A percentile compares a stretch with the other conserved stretches of the same genome.
These are phyloP conservation scores for Centella asiatica DNA, from an alignment of 129 eudicot species.

Conservation along the genomic window DNA sequence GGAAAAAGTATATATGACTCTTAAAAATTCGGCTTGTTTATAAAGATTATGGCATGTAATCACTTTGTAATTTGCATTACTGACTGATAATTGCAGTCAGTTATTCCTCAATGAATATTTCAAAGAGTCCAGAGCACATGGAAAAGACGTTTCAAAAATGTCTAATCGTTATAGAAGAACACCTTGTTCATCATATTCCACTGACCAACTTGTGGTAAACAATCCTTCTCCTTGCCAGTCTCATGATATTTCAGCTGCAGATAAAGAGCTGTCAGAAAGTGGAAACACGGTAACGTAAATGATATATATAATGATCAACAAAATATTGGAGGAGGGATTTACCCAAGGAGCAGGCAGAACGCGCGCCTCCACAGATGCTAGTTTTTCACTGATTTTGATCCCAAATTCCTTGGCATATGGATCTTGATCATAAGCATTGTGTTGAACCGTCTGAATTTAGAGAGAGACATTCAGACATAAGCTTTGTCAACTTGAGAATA, in stretches of 20 bases:
- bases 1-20: no score
- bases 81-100: background rate
- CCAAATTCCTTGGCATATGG: slow-evolving; percentile 89
- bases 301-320: background rate
- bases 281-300: no score
- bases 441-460: slow-evolving; percentile 57
- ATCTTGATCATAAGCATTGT: slow-evolving; percentile 61
- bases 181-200: slow-evolving; percentile 98
- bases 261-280: slow-evolving; percentile 11
- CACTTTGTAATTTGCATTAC: no score
- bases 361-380: slow-evolving; percentile 83
- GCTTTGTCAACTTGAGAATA: background rate
- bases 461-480: background rate
- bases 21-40: no score
- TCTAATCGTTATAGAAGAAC: background rate
- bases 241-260: slow-evolving; percentile 83
- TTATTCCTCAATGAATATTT: background rate
- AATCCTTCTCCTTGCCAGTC: slow-evolving; percentile 86
- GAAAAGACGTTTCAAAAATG: background rate
- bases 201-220: slow-evolving; percentile 95
- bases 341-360: slow-evolving; percentile 98
- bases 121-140: background rate
- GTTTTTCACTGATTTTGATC: slow-evolving; percentile 57
- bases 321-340: slow-evolving; percentile 11
- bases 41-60: no score